Evolutionary conservation across 2,329 filamentous ascomycete genomes (phyloP).

Genomic region (Hymenoscyphus fraxineus): DNA sequence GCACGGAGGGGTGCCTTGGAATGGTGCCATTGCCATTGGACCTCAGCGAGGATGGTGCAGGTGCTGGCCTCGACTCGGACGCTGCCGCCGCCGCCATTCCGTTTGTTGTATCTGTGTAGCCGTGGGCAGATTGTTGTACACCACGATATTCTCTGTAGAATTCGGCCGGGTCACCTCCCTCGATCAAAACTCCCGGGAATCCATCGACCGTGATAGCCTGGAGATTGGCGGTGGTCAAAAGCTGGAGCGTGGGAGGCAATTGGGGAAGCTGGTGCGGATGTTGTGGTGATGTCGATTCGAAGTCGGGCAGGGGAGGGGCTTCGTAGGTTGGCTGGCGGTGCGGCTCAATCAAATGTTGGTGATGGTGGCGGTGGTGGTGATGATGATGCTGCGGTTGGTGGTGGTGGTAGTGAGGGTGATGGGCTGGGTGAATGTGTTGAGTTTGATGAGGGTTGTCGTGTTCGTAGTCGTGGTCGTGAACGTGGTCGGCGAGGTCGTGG

Average conservation of each 20-base stretch:
- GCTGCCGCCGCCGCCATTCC: constrained; percentile 32
- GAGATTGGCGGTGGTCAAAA: constrained; percentile 30
- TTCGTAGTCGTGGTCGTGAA: background rate
- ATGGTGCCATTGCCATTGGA: constrained; percentile 50
- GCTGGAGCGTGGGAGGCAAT: constrained; percentile 28
- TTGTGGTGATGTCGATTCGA: constrained; percentile 19
- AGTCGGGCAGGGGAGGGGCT: constrained; percentile 24
- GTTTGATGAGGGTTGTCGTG: background rate
- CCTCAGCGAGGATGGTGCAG: constrained; percentile 40
- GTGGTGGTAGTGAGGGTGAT: background rate
- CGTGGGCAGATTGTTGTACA: constrained; percentile 30
- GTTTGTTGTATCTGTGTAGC: constrained; percentile 22
- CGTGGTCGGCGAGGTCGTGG: background rate
- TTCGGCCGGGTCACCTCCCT: constrained; percentile 41
- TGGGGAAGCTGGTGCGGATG: constrained; percentile 15
- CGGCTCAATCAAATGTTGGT: constrained; percentile 21
- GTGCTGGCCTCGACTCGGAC: constrained; percentile 41
- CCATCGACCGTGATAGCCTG: constrained; percentile 27
- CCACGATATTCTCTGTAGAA: constrained; percentile 47
- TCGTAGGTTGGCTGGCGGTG: constrained; percentile 22
- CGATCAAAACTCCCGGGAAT: constrained; percentile 21
- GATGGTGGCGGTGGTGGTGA: constrained; percentile 1
- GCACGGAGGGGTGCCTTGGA: constrained; percentile 44
- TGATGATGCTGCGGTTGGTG: background rate
- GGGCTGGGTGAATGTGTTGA: background rate